Base-by-base conservation (phyloP, 2,329 filamentous ascomycete genomes). In the Cercospora sp. region DNA sequence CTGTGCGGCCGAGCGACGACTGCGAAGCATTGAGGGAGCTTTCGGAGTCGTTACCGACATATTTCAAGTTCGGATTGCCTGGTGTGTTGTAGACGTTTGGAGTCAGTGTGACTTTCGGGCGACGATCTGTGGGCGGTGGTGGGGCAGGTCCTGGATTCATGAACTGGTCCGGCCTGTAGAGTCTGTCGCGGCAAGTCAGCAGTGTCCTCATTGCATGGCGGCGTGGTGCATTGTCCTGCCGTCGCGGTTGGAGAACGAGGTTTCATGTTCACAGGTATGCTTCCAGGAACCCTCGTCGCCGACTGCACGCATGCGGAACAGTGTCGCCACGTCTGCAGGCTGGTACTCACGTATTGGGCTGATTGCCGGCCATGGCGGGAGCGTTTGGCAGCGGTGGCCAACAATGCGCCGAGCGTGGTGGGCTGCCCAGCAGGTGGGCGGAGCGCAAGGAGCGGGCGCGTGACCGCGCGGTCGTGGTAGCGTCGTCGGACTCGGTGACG, bases 91-190 rank as follows among this genome's bases (percentile, higher is more conserved):
- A 82, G 70, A 88, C 87, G 78, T 88, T 91, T 69, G 90, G 93
- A 51, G 91, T 93, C 69, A 96, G 86, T 75, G 90, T 89, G 73
- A 97, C 88, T 77, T 76, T 77, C 69, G 93, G 92, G 75, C 92
- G 89, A 75, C 92, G 89, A 77, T 95, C 92, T 68, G 87, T 90
- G 20, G 94, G 95, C 69, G 95, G 94, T 76, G 91, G 90, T 73
- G 95, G 95, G 73, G 95, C 94, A 75, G 95, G 94, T 72, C 95
- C 93, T 70, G 95, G 93, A 81, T 98, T 98, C 91, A 98, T 96
- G 83, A 98, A 98, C 75, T 89, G 87, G 71, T 87, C 85, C 69
- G 85, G 81, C 53, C 86, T 82, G 80, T 89, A 90, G 75, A 88
- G 84, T 73, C 86, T 88, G 77, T 20, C 31, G 55, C 36, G 1